A percentile compares a stretch with the other conserved stretches of the same genome.
These are phyloP conservation scores for Pichia sporocuriosa DNA, from an alignment of 805 yeast genomes.

Conservation along the genomic window DNA sequence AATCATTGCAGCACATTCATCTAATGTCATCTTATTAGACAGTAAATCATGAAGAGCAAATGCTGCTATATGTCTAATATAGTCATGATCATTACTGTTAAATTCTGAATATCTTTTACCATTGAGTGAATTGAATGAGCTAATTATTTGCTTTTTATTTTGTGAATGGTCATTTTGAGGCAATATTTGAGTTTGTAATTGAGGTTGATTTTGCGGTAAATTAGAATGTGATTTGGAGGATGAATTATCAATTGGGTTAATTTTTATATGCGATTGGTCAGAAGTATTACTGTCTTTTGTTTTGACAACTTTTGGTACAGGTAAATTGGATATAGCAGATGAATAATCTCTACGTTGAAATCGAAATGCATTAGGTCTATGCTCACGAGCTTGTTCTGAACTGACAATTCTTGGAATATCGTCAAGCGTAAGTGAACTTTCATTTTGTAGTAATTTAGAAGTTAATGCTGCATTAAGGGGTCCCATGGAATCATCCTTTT, in stretches of 20 bases:
- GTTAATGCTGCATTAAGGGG: slow-evolving; percentile 40
- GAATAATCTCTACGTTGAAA: slow-evolving; percentile 49
- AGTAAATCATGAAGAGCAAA: slow-evolving; percentile 39
- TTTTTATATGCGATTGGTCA: too few species aligned
- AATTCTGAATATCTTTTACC: slow-evolving; percentile 53
- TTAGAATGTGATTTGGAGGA: background rate
- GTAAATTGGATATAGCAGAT: slow-evolving; percentile 31
- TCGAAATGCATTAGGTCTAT: slow-evolving; percentile 85
- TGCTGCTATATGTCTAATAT: slow-evolving; percentile 53
- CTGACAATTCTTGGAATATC: slow-evolving; percentile 97
- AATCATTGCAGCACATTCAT: slow-evolving; percentile 36
- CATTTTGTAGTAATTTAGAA: slow-evolving; percentile 65
- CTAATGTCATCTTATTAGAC: slow-evolving; percentile 26
- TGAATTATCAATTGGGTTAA: background rate
- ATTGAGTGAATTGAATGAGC: background rate
- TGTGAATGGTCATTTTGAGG: background rate
- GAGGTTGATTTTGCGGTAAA: too few species aligned
- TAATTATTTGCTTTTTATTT: background rate
- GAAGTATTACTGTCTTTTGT: slow-evolving; percentile 12
- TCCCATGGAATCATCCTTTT: background rate
- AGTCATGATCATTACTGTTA: slow-evolving; percentile 46
- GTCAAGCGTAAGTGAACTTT: slow-evolving; percentile 83
- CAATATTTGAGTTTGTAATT: too few species aligned
- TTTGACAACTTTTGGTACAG: slow-evolving; percentile 27
- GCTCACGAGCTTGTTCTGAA: slow-evolving; percentile 91